These are phyloP conservation scores for Fusarium dimerum DNA, from an alignment of 2,329 filamentous ascomycete species.

Conservation along the genomic window DNA sequence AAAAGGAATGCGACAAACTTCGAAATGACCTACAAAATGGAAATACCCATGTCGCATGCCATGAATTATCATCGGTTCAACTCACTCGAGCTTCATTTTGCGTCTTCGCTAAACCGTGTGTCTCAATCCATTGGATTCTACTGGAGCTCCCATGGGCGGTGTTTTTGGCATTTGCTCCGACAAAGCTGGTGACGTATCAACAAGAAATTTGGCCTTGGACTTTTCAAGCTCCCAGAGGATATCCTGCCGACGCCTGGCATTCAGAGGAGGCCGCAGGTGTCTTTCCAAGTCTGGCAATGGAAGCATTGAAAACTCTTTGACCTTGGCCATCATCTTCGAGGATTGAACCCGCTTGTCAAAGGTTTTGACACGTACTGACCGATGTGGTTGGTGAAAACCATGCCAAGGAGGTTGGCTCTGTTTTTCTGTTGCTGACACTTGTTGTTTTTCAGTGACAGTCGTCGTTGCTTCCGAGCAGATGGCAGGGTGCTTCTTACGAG, in stretches of 20 bases:
- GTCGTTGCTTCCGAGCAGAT: background rate
- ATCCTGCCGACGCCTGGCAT: conserved; percentile 20
- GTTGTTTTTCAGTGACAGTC: background rate
- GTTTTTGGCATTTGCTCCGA: conserved; percentile 7
- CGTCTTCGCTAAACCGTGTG: background rate
- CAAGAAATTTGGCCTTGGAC: conserved; percentile 31
- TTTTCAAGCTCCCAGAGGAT: conserved; percentile 32
- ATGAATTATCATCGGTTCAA: too few relatives aligned
- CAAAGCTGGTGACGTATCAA: conserved; percentile 7
- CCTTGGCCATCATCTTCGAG: conserved; percentile 13
- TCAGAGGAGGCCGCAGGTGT: conserved; percentile 16
- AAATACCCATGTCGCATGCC: too few relatives aligned
- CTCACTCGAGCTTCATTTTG: background rate
- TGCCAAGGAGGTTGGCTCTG: conserved; percentile 10
- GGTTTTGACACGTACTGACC: background rate
- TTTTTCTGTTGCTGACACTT: background rate
- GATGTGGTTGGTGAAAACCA: conserved; percentile 12
- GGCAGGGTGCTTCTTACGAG: background rate
- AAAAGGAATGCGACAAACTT: too few relatives aligned
- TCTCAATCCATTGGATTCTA: conserved; percentile 9
- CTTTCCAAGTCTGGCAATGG: conserved; percentile 27
- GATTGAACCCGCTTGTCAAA: conserved; percentile 5
- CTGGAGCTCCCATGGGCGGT: background rate
- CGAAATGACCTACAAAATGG: too few relatives aligned
- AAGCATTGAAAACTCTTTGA: conserved; percentile 18